Evolutionary conservation across 768 basidiomycete species (phyloP), one percentile per base, ranked within the genome.

Genomic region (Russula olivacea): DNA sequence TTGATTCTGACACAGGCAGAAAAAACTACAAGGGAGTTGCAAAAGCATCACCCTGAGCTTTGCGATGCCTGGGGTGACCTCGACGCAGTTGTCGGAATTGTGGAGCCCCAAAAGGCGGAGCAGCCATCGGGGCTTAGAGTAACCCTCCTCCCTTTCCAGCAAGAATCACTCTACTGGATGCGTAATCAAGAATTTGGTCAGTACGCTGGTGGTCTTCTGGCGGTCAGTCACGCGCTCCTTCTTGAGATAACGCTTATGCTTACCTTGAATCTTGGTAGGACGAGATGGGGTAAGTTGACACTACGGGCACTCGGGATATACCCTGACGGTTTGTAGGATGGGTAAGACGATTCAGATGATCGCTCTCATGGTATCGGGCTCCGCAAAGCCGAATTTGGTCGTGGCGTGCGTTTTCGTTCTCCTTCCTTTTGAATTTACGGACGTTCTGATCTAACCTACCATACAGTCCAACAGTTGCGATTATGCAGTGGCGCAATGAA

Each of bases 311-410:
- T n/a, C 48, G 21, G 59, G 40, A 12, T 54, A 61, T 61, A 34
- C 69, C 28, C 47, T 64, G 23, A 67, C 66, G 45, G n/a, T 19
- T 41, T 55, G 48, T 66, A 88, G 89, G 21, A 93, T 94, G 91
- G 90, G 89, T 15, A 93, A 94, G 75, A 99, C 96, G 0, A 98
- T 99, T 63, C 97, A 99, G 72, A 93, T 94, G 67, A 95, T 99
- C 55, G 82, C 94, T 1, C 79, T 98, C 43, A 79, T 99, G 41
- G 84, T 95, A 5, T 84, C 88, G 1, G 91, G 94, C 69, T 72
- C 80, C 53, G 75, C 79, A 64, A 88, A 84, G 71, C 93, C 94
- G 2, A 96, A 94, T 68, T 81, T 99, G 23, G 91, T 99, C 36
- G 81, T 99, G 32, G 97, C 97, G 89, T 91, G 72, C 65, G 86